Conservation (phyloP, 495 filamentous ascomycete genomes). For the Chaetomium fimeti region DNA sequence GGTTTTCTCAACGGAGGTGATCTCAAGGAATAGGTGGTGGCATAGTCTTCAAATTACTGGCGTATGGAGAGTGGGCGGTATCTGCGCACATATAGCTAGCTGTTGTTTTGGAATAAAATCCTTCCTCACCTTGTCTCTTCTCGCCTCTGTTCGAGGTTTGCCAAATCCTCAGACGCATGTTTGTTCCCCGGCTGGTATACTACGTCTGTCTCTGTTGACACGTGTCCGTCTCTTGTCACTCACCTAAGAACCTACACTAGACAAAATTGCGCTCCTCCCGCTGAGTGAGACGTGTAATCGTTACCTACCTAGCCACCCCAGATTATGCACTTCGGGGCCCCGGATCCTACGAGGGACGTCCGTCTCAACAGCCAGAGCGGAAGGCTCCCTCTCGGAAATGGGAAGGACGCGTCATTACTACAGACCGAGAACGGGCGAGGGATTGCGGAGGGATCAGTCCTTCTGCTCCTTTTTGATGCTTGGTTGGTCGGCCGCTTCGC, state of each 20-base stretch:
- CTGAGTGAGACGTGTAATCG: too few species aligned
- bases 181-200: neutral
- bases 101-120: neutral
- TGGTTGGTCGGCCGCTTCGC: neutral
- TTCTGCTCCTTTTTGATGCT: neutral
- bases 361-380: neutral
- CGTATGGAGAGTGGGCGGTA: neutral
- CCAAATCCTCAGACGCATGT: neutral
- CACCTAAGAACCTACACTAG: too few species aligned
- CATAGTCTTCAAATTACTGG: neutral
- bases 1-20: neutral
- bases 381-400: neutral
- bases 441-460: neutral
- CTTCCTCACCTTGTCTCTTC: neutral
- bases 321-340: neutral
- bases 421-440: neutral
- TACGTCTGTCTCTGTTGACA: too few species aligned
- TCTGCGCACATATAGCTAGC: neutral
- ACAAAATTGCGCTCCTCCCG: too few species aligned
- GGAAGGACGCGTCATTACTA: neutral
- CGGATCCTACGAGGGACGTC: neutral
- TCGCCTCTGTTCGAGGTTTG: neutral
- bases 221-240: too few species aligned
- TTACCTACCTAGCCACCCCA: too few species aligned
- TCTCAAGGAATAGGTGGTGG: neutral